Percentiles rank a stretch among this genome's conserved stretches.
Evolutionary conservation across 2,329 filamentous ascomycete genomes (phyloP).

Genomic region (Sporothrix mexicana): DNA sequence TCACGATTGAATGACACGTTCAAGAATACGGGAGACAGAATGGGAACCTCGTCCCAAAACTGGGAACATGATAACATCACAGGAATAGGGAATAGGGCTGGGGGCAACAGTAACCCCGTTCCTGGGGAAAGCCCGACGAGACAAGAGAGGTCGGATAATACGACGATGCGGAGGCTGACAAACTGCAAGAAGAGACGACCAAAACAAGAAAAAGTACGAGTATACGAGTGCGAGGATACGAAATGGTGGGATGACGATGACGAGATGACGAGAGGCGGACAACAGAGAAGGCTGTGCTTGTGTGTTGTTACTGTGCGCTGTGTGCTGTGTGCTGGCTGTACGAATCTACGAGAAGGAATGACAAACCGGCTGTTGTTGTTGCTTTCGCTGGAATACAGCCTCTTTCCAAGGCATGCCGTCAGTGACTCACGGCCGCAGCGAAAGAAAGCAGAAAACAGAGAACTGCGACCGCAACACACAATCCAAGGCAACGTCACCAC

Average conservation of each 20-base stretch:
- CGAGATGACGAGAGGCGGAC: slow-evolving; percentile 20
- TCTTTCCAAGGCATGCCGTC: neutral
- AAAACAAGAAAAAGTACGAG: neutral
- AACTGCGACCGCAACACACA: neutral
- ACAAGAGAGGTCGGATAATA: no score
- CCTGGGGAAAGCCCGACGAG: slow-evolving; percentile 1
- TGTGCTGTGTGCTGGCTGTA: neutral
- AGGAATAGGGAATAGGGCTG: neutral
- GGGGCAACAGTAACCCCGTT: slow-evolving; percentile 1
- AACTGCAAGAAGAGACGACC: slow-evolving; percentile 1
- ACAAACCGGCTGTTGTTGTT: slow-evolving; percentile 3
- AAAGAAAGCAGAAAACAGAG: neutral
- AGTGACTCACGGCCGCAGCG: neutral
- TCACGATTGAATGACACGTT: neutral
- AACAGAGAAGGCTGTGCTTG: neutral
- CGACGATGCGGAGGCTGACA: slow-evolving; percentile 16
- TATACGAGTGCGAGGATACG: no score
- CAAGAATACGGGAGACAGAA: neutral
- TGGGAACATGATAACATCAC: no score
- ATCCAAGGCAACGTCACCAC: slow-evolving; percentile 24
- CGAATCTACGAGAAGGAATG: slow-evolving; percentile 14
- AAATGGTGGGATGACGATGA: slow-evolving; percentile 14
- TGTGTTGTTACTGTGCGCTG: neutral
- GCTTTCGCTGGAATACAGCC: neutral
- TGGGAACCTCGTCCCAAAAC: neutral